phyloP scores from a whole-genome alignment of 768 basidiomycete genomes.

The Clitopilus passeckerianus region DNA sequence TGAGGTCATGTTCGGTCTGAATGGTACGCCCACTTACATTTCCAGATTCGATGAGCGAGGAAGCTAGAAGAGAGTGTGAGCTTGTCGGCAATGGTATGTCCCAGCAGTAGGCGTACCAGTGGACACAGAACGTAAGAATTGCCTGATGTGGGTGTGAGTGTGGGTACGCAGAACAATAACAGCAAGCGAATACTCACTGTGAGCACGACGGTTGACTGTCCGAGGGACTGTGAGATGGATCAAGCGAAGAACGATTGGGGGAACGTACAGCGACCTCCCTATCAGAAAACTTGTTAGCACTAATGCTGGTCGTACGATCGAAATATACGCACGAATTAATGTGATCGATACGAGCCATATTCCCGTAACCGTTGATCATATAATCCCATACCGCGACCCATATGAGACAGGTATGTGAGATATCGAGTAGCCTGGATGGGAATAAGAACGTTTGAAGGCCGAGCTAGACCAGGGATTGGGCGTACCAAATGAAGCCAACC shows the following conservation, averaged over 20 bases:
- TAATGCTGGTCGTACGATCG: neutral
- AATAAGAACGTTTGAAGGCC: neutral
- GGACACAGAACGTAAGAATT: conserved; percentile 23
- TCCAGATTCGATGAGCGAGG: conserved; percentile 20
- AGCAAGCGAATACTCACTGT: conserved; percentile 8
- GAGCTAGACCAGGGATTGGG: neutral
- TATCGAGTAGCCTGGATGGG: conserved; percentile 17
- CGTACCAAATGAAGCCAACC: conserved; percentile 29
- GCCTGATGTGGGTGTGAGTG: conserved; percentile 7
- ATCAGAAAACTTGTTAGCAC: neutral
- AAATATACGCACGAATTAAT: conserved; percentile 18
- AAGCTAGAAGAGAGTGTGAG: conserved; percentile 11
- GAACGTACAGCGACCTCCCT: conserved; percentile 7
- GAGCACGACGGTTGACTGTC: conserved; percentile 14
- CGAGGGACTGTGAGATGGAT: neutral
- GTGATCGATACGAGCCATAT: conserved; percentile 7
- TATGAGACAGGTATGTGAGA: conserved; percentile 17
- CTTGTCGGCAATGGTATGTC: neutral
- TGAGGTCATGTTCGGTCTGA: neutral
- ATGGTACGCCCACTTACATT: conserved; percentile 9
- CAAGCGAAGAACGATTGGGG: neutral
- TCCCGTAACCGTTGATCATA: conserved; percentile 16
- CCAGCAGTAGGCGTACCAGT: conserved; percentile 13
- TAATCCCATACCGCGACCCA: conserved; percentile 22
- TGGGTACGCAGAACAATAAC: neutral